These are phyloP conservation scores for Platanthera zijinensis DNA, from an alignment of 106 monocot genomes.

Conservation along the genomic window DNA sequence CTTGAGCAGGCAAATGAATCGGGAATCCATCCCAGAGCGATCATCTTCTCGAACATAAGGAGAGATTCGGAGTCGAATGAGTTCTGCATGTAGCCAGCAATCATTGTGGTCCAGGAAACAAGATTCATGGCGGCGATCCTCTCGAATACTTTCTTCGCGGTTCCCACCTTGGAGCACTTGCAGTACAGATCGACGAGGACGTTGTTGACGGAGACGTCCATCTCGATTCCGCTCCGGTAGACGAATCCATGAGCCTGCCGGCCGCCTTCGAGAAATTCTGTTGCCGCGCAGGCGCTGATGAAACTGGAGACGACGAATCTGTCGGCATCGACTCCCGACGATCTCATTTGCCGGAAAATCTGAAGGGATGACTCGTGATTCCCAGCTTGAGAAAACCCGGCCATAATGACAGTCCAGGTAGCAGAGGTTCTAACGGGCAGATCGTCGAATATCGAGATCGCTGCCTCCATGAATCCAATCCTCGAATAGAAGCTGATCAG, in stretches of 20 bases:
- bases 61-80: constrained; percentile 47
- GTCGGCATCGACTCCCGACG: constrained; percentile 36
- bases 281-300: constrained; percentile 53
- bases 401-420: constrained; percentile 72
- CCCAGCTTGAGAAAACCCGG: constrained; percentile 52
- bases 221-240: constrained; percentile 40
- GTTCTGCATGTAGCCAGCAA: constrained; percentile 86
- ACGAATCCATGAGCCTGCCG: constrained; percentile 61
- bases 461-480: constrained; percentile 44
- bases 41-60: constrained; percentile 54
- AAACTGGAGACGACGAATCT: constrained; percentile 65
- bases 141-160: constrained; percentile 60
- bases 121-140: constrained; percentile 36
- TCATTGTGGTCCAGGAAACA: constrained; percentile 94
- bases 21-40: constrained; percentile 31
- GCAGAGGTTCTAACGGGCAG: constrained; percentile 55
- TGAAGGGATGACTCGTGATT: constrained; percentile 29
- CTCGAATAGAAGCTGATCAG: constrained; percentile 53
- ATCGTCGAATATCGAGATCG: constrained; percentile 36
- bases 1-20: constrained; percentile 91
- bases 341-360: constrained; percentile 48
- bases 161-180: constrained; percentile 45
- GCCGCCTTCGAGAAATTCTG: constrained; percentile 50
- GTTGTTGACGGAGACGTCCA: constrained; percentile 69
- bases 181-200: constrained; percentile 75